Evolutionary conservation across 805 yeast species (phyloP), one percentile per base, ranked within the genome.

Genomic region (Myxozyma lipomycoides): DNA sequence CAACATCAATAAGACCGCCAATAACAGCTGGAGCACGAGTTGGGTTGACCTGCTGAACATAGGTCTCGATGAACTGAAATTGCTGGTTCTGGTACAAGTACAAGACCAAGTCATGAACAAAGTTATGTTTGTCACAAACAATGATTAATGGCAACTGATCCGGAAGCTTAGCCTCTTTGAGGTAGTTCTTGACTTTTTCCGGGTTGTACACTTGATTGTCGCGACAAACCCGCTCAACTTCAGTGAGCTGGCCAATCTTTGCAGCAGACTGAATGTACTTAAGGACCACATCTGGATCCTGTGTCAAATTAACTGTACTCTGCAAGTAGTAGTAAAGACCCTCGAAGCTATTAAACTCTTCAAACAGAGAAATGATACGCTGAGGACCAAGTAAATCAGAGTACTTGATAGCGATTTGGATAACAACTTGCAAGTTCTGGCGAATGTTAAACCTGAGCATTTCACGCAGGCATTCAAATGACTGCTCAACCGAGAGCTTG

Each of bases 31-130:
- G 95, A 17, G 99, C 87, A 68, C 86, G 87, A 6, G 95, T 75
- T 47, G 98, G 96, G 72, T 93, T 93, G 46, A 93, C 98, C 67
- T 89, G 95, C 74, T 93, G 98, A 49, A 93, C 98, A 65, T 91
- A 93, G 43, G 93, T 95, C 73, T 93, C 98, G 70, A 93, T 93
- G 63, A 91, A 93, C 70, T 93, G 89, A 81, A 89, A 86, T 72
- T 83, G 91, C 70, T 91, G 90, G 72, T 90, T 86, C 75, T 91
- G 93, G 82, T 93, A 93, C 68, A 93, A 77, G 73, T 86, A 93
- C 64, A 93, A 78, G 50, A 93, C 83, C 73, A 93, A 79, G 70
- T 93, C 99, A 69, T 93, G 98, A 48, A 90, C 88, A 68, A 82
- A 93, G 68, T 83, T 76, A 73, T 76, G 87, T 66, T 96, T 82